Conservation (phyloP, 768 basidiomycete species). For the Leucocoprinus leucothites region DNA sequence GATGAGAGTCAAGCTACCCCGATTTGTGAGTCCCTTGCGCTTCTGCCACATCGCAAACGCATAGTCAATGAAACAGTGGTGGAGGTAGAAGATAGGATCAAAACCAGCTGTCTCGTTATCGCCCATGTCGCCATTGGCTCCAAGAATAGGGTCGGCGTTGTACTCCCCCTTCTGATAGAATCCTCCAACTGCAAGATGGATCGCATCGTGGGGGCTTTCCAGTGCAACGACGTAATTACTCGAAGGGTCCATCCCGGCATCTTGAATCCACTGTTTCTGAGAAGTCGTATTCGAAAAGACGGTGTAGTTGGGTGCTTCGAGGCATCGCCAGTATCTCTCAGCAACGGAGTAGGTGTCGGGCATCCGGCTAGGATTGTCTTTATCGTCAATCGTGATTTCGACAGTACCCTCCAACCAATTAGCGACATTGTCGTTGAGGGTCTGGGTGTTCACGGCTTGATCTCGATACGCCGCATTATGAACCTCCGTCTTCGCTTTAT, state of each 20-base stretch:
- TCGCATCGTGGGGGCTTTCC: constrained; percentile 5
- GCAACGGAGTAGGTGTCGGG: constrained; percentile 1
- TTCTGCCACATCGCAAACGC: constrained; percentile 1
- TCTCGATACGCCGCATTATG: too few relatives aligned
- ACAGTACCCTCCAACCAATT: constrained; percentile 3
- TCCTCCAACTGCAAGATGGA: constrained; percentile 3
- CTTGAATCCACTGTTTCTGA: constrained; percentile 4
- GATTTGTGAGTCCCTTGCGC: not conserved
- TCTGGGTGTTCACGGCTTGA: too few relatives aligned
- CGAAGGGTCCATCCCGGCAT: not conserved
- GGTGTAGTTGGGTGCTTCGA: constrained; percentile 3
- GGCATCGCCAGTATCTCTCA: not conserved
- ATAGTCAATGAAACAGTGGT: constrained; percentile 3
- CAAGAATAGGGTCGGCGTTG: constrained; percentile 1
- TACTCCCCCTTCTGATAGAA: constrained; percentile 5
- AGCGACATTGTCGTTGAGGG: not conserved
- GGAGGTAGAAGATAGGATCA: constrained; percentile 1
- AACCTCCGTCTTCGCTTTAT: too few relatives aligned
- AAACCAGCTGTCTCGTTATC: not conserved
- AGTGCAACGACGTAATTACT: not conserved
- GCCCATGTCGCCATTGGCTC: not conserved
- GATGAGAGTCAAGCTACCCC: constrained; percentile 4
- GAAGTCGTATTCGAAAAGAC: constrained; percentile 5
- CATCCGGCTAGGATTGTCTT: not conserved
- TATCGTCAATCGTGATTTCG: not conserved